Evolutionary conservation across 2,329 filamentous ascomycete genomes (phyloP).

Genomic region (Daldinia sp.): DNA sequence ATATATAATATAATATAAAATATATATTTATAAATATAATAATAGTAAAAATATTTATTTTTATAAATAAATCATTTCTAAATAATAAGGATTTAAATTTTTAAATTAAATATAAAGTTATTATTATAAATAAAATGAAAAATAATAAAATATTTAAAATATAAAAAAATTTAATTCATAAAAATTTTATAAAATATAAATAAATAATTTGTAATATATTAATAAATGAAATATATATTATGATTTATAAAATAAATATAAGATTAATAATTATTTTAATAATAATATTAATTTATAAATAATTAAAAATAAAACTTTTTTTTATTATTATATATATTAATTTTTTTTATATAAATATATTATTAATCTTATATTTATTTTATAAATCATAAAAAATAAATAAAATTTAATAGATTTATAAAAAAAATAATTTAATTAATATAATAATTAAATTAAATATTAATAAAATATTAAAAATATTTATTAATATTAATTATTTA

Average conservation of each 20-base stretch:
- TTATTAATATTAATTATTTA: neutral
- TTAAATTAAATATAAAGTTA: slow-evolving; percentile 5
- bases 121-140: slow-evolving; percentile 4
- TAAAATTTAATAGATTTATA: neutral
- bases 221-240: slow-evolving; percentile 1
- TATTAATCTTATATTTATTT: too few relatives aligned
- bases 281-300: slow-evolving; percentile 1
- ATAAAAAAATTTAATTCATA: slow-evolving; percentile 3
- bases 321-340: neutral
- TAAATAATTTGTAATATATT: slow-evolving; percentile 7
- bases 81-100: slow-evolving; percentile 8
- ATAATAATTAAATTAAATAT: neutral
- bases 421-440: neutral
- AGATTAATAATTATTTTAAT: slow-evolving; percentile 3
- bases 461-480: neutral
- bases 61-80: neutral
- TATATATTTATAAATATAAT: neutral
- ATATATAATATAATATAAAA: neutral
- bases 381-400: neutral
- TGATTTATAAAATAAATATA: slow-evolving; percentile 7
- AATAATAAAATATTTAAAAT: slow-evolving; percentile 1
- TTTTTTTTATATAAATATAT: neutral
- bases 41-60: neutral
- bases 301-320: neutral
- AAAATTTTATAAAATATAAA: slow-evolving; percentile 14